Evolutionary conservation across 306 rosid genomes (phyloP), one percentile per base, ranked within the genome.

Genomic region (Astragalus membranaceus): DNA sequence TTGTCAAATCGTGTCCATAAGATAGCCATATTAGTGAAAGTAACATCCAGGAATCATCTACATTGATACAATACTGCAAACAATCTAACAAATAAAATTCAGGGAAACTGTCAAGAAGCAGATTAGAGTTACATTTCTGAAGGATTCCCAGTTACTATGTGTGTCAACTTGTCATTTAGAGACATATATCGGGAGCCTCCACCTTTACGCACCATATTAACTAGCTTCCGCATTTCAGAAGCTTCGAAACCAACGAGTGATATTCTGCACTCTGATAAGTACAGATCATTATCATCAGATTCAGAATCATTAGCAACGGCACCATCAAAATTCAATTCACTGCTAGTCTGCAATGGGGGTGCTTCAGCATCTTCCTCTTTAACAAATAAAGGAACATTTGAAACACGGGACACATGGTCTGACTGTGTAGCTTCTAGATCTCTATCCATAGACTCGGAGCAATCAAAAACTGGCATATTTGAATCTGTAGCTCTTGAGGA

Each of bases 241-340:
- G 89, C 92, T 83, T 85, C 90, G 66, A 90, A 94, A 33, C 98
- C 98, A 84, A 86, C 85, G 67, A 88, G 82, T 32, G 78, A 71
- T 69, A 94, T 84, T 83, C 89, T 84, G 84, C 98, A 90, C 65
- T 86, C 97, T 54, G 98, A 91, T 78, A 94, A 85, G 77, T 88
- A 94, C 58, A 90, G 75, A 74, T 88, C 97, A 79, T 73, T 82
- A 64, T 85, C 94, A 72, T 90, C 98, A 43, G 98, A 85, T 75
- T 88, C 85, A 73, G 96, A 94, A 82, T 94, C 97, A 80, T 86
- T 71, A 41, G 97, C 96, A 72, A 87, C 81, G 75, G 81, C 83
- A 76, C 78, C 80, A 35, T 84, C 87, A 72, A 85, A 69, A 79
- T 76, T 74, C 61, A 51, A 67, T 75, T 81, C 92, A 73, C 65